A percentile compares a stretch with the other conserved stretches of the same genome.
Evolutionary conservation across 208 protist species (phyloP).

Genomic region (Spongospora subterranea): DNA sequence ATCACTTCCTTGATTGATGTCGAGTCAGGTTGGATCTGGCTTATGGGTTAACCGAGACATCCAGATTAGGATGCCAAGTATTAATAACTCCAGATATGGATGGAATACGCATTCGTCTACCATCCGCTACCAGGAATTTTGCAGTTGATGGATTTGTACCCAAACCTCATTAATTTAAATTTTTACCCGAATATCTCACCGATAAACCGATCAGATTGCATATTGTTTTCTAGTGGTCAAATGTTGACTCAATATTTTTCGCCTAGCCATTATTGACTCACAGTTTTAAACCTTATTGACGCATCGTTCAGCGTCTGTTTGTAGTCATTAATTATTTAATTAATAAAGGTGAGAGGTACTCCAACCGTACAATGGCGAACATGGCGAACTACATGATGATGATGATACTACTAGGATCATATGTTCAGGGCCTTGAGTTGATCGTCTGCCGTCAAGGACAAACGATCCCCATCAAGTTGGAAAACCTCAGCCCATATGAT

Average conservation of each 20-base stretch:
- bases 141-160: constrained; percentile 56
- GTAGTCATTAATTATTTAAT: no score
- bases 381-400: no score
- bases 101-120: constrained; percentile 65
- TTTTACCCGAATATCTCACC: no score
- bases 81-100: constrained; percentile 68
- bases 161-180: background rate
- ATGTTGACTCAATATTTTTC: no score
- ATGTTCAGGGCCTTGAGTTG: background rate
- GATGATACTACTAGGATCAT: no score
- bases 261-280: no score
- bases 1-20: constrained; percentile 71
- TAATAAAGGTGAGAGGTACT: no score
- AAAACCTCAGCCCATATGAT: background rate
- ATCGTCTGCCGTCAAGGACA: background rate
- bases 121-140: constrained; percentile 65
- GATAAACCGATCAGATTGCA: no score
- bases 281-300: no score
- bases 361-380: no score
- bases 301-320: no score
- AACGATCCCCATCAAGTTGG: background rate
- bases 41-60: constrained; percentile 55
- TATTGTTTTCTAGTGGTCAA: no score
- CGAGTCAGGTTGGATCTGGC: constrained; percentile 52
- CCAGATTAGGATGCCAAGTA: constrained; percentile 65